Evolutionary conservation across 2,329 filamentous ascomycete genomes (phyloP).

Genomic region (Curvularia hawaiiensis): DNA sequence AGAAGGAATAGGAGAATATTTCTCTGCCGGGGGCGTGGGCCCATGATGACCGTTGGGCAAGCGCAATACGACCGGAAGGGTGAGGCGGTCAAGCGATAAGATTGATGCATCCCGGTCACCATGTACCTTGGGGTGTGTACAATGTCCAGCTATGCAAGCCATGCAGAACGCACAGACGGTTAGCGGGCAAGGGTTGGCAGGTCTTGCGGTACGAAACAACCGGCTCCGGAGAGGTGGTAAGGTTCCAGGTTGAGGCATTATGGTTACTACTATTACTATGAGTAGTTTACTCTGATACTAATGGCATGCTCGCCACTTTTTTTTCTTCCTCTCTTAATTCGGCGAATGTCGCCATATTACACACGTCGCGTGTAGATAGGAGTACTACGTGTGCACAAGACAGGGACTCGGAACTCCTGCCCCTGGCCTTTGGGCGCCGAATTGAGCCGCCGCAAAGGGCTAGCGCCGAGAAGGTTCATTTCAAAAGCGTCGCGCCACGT

Average conservation of each 20-base stretch:
- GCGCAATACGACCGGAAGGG: constrained; percentile 2
- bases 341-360: neutral
- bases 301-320: neutral
- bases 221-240: neutral
- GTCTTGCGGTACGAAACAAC: constrained; percentile 8
- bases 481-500: constrained; percentile 8
- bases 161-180: constrained; percentile 10
- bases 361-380: neutral
- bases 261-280: neutral
- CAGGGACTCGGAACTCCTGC: constrained; percentile 6
- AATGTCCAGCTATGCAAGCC: constrained; percentile 5
- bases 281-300: neutral
- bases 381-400: neutral
- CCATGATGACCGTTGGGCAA: constrained; percentile 12
- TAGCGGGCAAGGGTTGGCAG: constrained; percentile 11
- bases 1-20: constrained; percentile 3
- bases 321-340: neutral
- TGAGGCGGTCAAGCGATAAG: constrained; percentile 15
- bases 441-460: neutral
- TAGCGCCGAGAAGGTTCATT: constrained; percentile 1
- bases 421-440: neutral
- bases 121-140: constrained; percentile 5
- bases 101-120: constrained; percentile 11
- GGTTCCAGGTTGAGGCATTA: neutral
- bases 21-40: constrained; percentile 5